Percentiles rank a stretch among this genome's conserved stretches.
Evolutionary conservation across 2,329 filamentous ascomycete genomes (phyloP).

Genomic region (Huntiella abstrusa): DNA sequence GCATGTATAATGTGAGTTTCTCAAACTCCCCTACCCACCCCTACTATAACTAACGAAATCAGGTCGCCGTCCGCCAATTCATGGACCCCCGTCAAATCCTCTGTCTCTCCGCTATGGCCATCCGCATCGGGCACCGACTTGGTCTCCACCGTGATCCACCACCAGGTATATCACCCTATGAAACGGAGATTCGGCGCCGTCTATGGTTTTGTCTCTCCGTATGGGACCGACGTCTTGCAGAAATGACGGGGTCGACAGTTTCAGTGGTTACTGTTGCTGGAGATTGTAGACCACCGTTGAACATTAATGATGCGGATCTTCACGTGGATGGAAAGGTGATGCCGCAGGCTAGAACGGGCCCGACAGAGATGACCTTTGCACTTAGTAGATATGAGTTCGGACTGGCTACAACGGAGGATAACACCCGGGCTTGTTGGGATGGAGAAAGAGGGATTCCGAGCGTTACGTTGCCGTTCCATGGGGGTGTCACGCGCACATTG

Average conservation of each 20-base stretch:
- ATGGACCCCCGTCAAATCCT: slow-evolving; percentile 35
- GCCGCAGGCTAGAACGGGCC: slow-evolving; percentile 28
- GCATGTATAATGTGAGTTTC: slow-evolving; percentile 43
- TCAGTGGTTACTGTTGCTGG: slow-evolving; percentile 34
- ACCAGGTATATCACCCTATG: slow-evolving; percentile 34
- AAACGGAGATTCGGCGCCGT: slow-evolving; percentile 50
- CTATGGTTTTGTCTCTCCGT: slow-evolving; percentile 55
- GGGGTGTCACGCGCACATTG: slow-evolving; percentile 29
- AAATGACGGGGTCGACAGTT: slow-evolving; percentile 41
- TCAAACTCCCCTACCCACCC: neutral
- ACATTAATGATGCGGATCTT: slow-evolving; percentile 43
- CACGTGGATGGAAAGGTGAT: slow-evolving; percentile 36
- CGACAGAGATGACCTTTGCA: slow-evolving; percentile 42
- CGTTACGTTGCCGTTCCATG: slow-evolving; percentile 30
- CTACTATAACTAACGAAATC: neutral
- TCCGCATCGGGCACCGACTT: slow-evolving; percentile 49
- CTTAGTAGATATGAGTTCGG: slow-evolving; percentile 38
- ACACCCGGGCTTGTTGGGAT: neutral
- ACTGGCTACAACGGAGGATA: slow-evolving; percentile 28
- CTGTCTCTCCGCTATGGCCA: slow-evolving; percentile 40
- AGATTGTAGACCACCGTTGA: slow-evolving; percentile 38
- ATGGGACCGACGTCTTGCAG: slow-evolving; percentile 50
- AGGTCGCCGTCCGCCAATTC: slow-evolving; percentile 30
- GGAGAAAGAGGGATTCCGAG: slow-evolving; percentile 16
- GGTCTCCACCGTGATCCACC: slow-evolving; percentile 46